phyloP scores from a whole-genome alignment of 1,284 basidiomycete genomes.

The Wallemia hederae region DNA sequence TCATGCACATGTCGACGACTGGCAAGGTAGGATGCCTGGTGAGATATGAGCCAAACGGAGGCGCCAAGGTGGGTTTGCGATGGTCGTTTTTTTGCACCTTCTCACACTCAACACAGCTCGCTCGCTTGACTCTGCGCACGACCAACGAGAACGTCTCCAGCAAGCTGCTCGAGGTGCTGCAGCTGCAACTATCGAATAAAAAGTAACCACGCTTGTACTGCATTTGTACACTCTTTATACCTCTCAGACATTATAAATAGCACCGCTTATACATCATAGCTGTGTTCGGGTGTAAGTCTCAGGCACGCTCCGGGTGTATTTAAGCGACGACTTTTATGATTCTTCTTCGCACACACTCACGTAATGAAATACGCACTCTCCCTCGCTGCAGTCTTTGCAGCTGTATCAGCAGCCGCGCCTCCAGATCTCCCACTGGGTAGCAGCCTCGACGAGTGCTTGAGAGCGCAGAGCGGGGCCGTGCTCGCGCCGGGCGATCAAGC shows the following conservation, averaged over 20 bases:
- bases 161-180: slow-evolving; percentile 31
- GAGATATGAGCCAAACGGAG: slow-evolving; percentile 73
- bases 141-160: slow-evolving; percentile 73
- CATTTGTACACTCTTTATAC: too few species aligned
- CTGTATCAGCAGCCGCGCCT: background rate
- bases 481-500: background rate
- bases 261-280: too few species aligned
- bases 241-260: too few species aligned
- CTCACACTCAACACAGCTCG: slow-evolving; percentile 27
- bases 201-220: background rate
- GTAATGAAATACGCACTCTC: too few species aligned
- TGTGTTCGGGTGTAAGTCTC: too few species aligned
- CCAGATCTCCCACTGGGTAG: background rate
- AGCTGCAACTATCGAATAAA: background rate
- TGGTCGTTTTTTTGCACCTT: slow-evolving; percentile 1
- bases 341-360: too few species aligned
- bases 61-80: slow-evolving; percentile 41
- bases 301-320: too few species aligned
- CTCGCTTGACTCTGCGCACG: slow-evolving; percentile 73
- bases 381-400: background rate
- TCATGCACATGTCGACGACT: slow-evolving; percentile 53
- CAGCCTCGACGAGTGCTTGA: background rate
- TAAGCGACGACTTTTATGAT: too few species aligned
- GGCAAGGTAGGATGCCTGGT: slow-evolving; percentile 89
- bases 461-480: background rate